A percentile compares a stretch with the other conserved stretches of the same genome.
phyloP scores from a whole-genome alignment of 2,329 filamentous ascomycete species.

The Cladophialophora chaetospira region DNA sequence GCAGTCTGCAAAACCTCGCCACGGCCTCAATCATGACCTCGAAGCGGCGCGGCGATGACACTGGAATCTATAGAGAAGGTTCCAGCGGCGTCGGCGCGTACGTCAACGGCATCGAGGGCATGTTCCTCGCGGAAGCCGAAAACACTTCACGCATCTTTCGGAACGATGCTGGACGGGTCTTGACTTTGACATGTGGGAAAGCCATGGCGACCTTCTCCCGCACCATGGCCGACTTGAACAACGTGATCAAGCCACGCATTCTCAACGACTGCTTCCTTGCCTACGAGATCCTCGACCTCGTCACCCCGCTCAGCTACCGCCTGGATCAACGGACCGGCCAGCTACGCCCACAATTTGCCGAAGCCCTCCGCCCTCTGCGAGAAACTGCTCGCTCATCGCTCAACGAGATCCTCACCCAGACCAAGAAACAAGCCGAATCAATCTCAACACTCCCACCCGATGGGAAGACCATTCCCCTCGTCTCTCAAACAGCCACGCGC shows the following conservation, averaged over 20 bases:
- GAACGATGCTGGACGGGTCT: slow-evolving; percentile 79
- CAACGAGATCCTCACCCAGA: slow-evolving; percentile 80
- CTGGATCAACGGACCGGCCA: slow-evolving; percentile 83
- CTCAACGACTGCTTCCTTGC: slow-evolving; percentile 91
- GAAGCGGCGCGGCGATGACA: slow-evolving; percentile 71
- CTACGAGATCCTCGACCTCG: slow-evolving; percentile 91
- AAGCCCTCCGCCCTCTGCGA: slow-evolving; percentile 83
- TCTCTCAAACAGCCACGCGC: slow-evolving; percentile 81
- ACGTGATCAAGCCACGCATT: slow-evolving; percentile 82
- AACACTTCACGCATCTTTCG: slow-evolving; percentile 86
- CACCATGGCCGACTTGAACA: slow-evolving; percentile 84
- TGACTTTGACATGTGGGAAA: slow-evolving; percentile 75
- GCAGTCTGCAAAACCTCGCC: slow-evolving; percentile 80
- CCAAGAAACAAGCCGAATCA: slow-evolving; percentile 66
- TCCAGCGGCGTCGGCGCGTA: slow-evolving; percentile 92
- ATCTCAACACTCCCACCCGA: slow-evolving; percentile 74
- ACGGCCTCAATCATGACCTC: slow-evolving; percentile 81
- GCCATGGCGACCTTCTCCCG: slow-evolving; percentile 80
- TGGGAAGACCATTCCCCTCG: slow-evolving; percentile 74
- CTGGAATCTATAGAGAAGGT: slow-evolving; percentile 78
- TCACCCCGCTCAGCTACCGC: slow-evolving; percentile 75
- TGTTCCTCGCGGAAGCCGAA: slow-evolving; percentile 86
- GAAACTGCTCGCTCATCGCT: slow-evolving; percentile 90
- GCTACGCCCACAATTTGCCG: slow-evolving; percentile 77
- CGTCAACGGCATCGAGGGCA: slow-evolving; percentile 79